A percentile compares a stretch with the other conserved stretches of the same genome.
These are phyloP conservation scores for Coniochaeta sp. DNA, from an alignment of 2,329 filamentous ascomycete species.

Conservation along the genomic window DNA sequence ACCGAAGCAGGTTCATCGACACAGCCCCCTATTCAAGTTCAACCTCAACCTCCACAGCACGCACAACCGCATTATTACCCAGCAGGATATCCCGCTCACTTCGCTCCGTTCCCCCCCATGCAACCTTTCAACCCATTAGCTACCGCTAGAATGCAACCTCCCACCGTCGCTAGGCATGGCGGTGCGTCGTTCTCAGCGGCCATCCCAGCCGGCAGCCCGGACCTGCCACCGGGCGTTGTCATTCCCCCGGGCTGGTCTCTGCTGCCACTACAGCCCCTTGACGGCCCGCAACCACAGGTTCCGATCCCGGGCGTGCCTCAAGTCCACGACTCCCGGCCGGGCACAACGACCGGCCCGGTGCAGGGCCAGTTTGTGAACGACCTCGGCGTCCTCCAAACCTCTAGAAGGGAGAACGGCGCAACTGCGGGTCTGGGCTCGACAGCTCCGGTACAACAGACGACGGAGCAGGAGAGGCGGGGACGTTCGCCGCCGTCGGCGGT, in stretches of 20 bases:
- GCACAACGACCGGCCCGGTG: neutral
- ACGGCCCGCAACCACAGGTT: slow-evolving; percentile 1
- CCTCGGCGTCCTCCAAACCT: neutral
- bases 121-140: slow-evolving; percentile 12
- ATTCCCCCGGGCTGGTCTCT: slow-evolving; percentile 60
- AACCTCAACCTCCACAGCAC: neutral
- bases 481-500: neutral
- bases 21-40: slow-evolving; percentile 6
- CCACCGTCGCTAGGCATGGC: slow-evolving; percentile 38
- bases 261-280: slow-evolving; percentile 51
- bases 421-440: neutral
- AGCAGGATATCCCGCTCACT: neutral
- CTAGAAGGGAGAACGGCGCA: neutral
- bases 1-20: slow-evolving; percentile 3
- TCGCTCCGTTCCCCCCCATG: neutral
- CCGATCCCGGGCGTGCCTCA: slow-evolving; percentile 6
- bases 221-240: slow-evolving; percentile 56
- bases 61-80: neutral
- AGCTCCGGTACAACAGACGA: neutral
- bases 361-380: neutral
- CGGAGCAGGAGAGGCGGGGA: neutral
- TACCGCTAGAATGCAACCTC: slow-evolving; percentile 3
- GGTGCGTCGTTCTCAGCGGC: slow-evolving; percentile 35
- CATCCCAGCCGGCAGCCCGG: slow-evolving; percentile 53
- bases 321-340: neutral